Conservation (phyloP, 2,329 filamentous ascomycete species). For the Thelonectria olida region DNA sequence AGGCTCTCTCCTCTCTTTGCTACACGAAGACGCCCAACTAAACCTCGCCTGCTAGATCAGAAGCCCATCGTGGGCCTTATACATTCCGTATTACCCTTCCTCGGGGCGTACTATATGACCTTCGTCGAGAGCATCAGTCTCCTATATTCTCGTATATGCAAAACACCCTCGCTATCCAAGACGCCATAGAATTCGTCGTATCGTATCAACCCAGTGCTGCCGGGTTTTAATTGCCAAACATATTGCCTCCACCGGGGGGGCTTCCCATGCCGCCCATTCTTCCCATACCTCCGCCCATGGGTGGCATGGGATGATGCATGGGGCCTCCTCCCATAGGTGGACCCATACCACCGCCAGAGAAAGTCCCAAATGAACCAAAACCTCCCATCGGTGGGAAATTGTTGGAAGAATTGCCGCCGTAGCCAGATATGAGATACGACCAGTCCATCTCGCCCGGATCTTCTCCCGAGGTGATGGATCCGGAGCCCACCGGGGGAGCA, state of each 20-base stretch:
- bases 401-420: conserved; percentile 42
- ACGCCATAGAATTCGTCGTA: conserved; percentile 9
- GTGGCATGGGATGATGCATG: conserved; percentile 6
- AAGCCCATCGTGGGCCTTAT: too few relatives aligned
- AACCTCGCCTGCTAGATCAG: background rate
- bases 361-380: conserved; percentile 40
- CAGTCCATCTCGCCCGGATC: conserved; percentile 57
- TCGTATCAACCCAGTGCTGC: background rate
- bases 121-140: too few relatives aligned
- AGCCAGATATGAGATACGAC: conserved; percentile 57
- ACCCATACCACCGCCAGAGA: conserved; percentile 32
- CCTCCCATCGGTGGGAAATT: conserved; percentile 42
- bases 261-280: conserved; percentile 31
- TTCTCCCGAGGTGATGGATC: conserved; percentile 36
- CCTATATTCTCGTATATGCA: too few relatives aligned
- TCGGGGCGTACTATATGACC: too few relatives aligned
- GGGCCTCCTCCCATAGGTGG: conserved; percentile 18
- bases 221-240: conserved; percentile 39
- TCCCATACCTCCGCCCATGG: conserved; percentile 34
- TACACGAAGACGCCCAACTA: background rate
- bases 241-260: conserved; percentile 35
- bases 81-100: too few relatives aligned
- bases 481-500: conserved; percentile 22
- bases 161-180: background rate
- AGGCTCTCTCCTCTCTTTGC: background rate